Base-by-base conservation (phyloP, 306 rosid genomes). In the Lagenaria siceraria region DNA sequence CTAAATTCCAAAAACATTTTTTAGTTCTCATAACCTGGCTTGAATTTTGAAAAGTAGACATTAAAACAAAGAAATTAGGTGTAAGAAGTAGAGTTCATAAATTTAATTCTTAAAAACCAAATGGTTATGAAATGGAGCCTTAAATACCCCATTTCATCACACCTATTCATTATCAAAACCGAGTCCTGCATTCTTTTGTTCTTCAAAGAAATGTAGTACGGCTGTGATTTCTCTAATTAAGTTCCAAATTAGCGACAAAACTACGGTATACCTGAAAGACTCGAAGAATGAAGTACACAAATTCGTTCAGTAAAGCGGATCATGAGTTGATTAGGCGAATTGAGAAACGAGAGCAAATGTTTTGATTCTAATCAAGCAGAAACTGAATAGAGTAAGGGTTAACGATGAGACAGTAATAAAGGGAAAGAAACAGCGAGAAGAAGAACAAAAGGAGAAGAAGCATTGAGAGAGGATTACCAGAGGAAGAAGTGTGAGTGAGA, bases 391-490 rank as follows among this genome's bases (percentile, higher is more conserved):
- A n/a, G 9, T 38, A 38, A 1, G 4, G 31, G 48, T 1, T 35
- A 36, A n/a, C 49, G n/a, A 36, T 36, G 8, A 38, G 49, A 36
- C 25, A 8, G 21, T n/a, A 11, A 65, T 25, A 38, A 65, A 19
- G 1, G 29, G 1, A 35, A 49, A 10, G 46, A 35, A 18, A 18
- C 46, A 7, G 27, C 5, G 71, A 14, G 24, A 5, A 36, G 31
- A 68, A 74, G 33, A 5, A 5, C 43, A 74, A 53, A 51, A 0
- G 51, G 11, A 31, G 75, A 18, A 25, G 15, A 46, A 4, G 3
- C 74, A 22, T 11, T 77, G 48, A 46, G 55, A 64, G 56, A 51
- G 54, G 42, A 42, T 46, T 54, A 87, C 96, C 96, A 81, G 89
- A 84, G 43, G 85, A 85, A 55, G 84, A 66, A 51, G 78, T 46